Base-by-base conservation (phyloP, 306 rosid species). In the Myrica gale region DNA sequence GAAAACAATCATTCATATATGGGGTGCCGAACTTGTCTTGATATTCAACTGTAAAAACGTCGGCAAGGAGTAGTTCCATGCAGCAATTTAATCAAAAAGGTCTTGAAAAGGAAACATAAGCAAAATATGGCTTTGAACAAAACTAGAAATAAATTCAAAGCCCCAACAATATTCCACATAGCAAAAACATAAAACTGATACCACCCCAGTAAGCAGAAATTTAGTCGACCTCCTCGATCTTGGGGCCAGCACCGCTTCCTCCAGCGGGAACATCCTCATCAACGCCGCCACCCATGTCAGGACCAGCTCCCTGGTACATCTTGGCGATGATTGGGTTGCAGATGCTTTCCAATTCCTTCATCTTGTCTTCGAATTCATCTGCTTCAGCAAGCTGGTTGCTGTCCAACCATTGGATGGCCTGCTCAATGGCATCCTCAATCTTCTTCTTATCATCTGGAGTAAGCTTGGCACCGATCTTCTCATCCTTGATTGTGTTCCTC, bases 171-270 rank as follows among this genome's bases (percentile, higher is more conserved):
- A 17, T 8, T 3, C 23, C 23, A 42, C 0, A 8, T 41, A 65
- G 21, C 3, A 16, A 42, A n/a, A 1, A 23, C 51, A 41, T 42
- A 4, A 42, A 41, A 32, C 16, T 19, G 2, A 32, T 32, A 32
- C 37, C 37, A 23, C 26, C 26, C 26, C 1, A 23, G 26, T 3
- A 0, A 32, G 10, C 21, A 43, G 0, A 16, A 1, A 48, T 16
- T 85, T 89, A 89, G 84, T 89, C 93, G 4, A 89, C 93, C 71
- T 89, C 93, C 84, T 89, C 93, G 20, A 89, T 89, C 91, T 89
- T 89, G n/a, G 93, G 93, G 16, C 93, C 91, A 0, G 93, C 83
- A 69, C 91, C 93, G 15, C 84, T 76, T 53, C 84, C 87, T 37
- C 90, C 88, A 7, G 87, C 20, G 3, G 89, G 91, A 17, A 17